These are phyloP conservation scores for Comarum palustre DNA, from an alignment of 306 rosid species.

Conservation along the genomic window DNA sequence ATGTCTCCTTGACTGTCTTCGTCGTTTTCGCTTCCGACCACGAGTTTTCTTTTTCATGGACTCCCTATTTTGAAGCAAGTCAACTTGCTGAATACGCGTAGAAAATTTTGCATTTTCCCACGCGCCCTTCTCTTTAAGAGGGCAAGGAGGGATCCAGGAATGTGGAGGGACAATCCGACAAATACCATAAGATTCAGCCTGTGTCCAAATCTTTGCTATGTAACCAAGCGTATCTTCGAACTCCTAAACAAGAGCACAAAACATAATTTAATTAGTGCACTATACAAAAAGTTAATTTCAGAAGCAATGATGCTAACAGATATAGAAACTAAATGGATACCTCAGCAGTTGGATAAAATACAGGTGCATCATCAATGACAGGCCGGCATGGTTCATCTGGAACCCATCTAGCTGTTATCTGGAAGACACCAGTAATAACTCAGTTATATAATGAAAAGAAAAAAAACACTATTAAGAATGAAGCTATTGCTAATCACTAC, in stretches of 20 bases:
- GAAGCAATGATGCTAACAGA: slow-evolving; percentile 6
- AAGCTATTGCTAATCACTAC: background rate
- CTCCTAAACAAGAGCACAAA: slow-evolving; percentile 41
- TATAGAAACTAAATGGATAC: slow-evolving; percentile 31
- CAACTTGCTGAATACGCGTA: slow-evolving; percentile 82
- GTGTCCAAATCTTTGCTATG: slow-evolving; percentile 73
- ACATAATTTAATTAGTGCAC: background rate
- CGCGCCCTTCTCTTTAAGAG: slow-evolving; percentile 66
- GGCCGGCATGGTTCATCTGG: slow-evolving; percentile 76
- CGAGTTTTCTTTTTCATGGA: slow-evolving; percentile 84
- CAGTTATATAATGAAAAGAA: slow-evolving; percentile 1
- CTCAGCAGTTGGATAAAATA: slow-evolving; percentile 74
- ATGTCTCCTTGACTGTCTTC: slow-evolving; percentile 55
- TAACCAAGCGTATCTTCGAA: slow-evolving; percentile 79
- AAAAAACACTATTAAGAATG: background rate
- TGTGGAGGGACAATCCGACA: slow-evolving; percentile 95
- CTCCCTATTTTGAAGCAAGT: slow-evolving; percentile 93
- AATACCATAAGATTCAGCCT: slow-evolving; percentile 81
- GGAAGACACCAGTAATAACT: slow-evolving; percentile 27
- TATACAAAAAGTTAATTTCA: background rate
- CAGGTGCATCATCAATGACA: slow-evolving; percentile 75
- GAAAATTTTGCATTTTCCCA: slow-evolving; percentile 82
- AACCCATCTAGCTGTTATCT: slow-evolving; percentile 80
- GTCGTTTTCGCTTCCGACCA: slow-evolving; percentile 72
- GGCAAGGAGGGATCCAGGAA: slow-evolving; percentile 84